Percentiles rank a stretch among this genome's conserved stretches.
Evolutionary conservation across 1,284 basidiomycete species (phyloP).

Genomic region (Tilletia indica): DNA sequence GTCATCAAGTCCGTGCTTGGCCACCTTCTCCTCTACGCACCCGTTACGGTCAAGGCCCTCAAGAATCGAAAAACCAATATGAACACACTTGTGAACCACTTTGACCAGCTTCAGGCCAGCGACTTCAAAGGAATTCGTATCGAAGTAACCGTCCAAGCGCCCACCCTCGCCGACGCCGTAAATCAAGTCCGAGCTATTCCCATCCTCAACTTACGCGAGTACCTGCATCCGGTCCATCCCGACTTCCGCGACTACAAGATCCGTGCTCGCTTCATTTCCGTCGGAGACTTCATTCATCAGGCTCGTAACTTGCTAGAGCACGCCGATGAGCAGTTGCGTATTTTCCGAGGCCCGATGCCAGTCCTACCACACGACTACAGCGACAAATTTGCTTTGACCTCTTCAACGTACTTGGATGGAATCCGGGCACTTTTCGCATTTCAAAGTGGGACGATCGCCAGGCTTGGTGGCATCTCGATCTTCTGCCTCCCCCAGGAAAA

Average conservation of each 20-base stretch:
- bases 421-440: neutral
- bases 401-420: neutral
- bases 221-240: neutral
- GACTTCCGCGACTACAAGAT: constrained; percentile 1
- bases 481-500: neutral
- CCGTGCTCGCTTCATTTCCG: neutral
- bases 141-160: neutral
- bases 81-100: neutral
- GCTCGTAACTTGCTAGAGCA: neutral
- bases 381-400: neutral
- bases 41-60: neutral
- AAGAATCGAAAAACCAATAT: neutral
- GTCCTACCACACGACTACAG: neutral
- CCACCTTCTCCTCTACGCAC: neutral
- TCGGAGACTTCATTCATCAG: neutral
- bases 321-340: neutral
- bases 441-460: neutral
- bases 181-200: neutral
- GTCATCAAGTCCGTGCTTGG: neutral
- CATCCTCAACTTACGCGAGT: neutral
- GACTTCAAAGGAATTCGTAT: neutral
- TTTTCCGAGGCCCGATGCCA: neutral
- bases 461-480: neutral
- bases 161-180: neutral
- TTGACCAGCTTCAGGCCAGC: neutral